Conservation (phyloP, 345 rosid species). For the Boechera stricta region DNA sequence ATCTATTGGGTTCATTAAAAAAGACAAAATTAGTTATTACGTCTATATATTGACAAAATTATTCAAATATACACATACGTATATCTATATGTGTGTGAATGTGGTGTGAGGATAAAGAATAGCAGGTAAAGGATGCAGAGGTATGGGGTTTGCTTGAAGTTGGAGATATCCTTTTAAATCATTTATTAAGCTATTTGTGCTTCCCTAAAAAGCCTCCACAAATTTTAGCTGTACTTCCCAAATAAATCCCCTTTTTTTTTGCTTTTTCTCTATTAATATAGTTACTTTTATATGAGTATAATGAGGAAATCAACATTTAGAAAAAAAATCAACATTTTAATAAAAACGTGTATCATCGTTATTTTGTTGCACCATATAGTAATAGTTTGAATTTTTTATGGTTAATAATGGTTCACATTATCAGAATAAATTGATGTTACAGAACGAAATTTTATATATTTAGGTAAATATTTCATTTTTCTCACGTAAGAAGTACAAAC, state of each 20-base stretch:
- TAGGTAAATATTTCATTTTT: background rate
- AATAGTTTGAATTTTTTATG: background rate
- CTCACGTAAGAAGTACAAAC: slow-evolving; percentile 2
- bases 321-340: too few relatives aligned
- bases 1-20: slow-evolving; percentile 35
- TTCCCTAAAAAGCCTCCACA: slow-evolving; percentile 33
- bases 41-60: slow-evolving; percentile 35
- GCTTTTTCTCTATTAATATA: background rate
- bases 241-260: background rate
- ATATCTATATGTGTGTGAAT: slow-evolving; percentile 5
- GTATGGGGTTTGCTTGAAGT: slow-evolving; percentile 49
- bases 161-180: slow-evolving; percentile 40
- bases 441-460: slow-evolving; percentile 6
- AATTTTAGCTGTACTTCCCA: slow-evolving; percentile 35
- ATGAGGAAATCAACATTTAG: background rate
- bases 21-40: slow-evolving; percentile 42
- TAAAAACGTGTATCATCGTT: background rate
- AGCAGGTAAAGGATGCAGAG: slow-evolving; percentile 49
- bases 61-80: slow-evolving; percentile 21
- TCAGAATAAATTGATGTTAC: background rate
- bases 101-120: slow-evolving; percentile 39
- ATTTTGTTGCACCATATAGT: background rate
- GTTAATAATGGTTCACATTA: background rate
- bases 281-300: slow-evolving; percentile 20
- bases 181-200: slow-evolving; percentile 27